Conservation (phyloP, 805 yeast species). For the Saturnispora sanitii region DNA sequence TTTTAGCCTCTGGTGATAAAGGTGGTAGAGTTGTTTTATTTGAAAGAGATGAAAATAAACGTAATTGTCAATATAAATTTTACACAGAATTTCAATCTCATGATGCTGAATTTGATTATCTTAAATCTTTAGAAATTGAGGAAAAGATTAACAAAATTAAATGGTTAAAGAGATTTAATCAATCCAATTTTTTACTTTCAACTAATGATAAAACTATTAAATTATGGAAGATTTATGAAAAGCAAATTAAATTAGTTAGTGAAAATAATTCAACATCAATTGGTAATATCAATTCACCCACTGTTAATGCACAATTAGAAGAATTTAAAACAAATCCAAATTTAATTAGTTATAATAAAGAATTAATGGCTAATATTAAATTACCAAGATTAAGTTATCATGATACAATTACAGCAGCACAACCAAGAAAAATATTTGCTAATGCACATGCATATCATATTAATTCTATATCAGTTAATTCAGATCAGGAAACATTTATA, state of each 20-base stretch:
- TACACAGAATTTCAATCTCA: conserved; percentile 96
- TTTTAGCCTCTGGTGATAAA: conserved; percentile 94
- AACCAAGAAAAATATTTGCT: conserved; percentile 82
- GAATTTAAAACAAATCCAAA: conserved; percentile 21
- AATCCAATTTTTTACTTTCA: conserved; percentile 80
- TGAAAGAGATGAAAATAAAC: conserved; percentile 70
- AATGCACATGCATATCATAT: conserved; percentile 98
- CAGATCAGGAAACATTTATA: conserved; percentile 92
- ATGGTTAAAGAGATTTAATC: conserved; percentile 85
- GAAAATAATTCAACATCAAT: conserved; percentile 70
- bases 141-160: conserved; percentile 96
- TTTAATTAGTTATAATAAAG: conserved; percentile 11
- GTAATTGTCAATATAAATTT: conserved; percentile 87
- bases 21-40: conserved; percentile 97
- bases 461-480: conserved; percentile 87
- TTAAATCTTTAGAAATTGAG: conserved; percentile 92
- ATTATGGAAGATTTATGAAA: conserved; percentile 92
- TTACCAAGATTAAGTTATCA: conserved; percentile 88
- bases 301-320: conserved; percentile 18
- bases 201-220: conserved; percentile 98
- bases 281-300: conserved; percentile 1
- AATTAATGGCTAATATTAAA: conserved; percentile 37
- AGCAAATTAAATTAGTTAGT: conserved; percentile 81
- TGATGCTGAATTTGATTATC: conserved; percentile 96
- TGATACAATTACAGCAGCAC: conserved; percentile 90